Conservation (phyloP, 2,329 filamentous ascomycete species). For the Calonectria leucothoes region DNA sequence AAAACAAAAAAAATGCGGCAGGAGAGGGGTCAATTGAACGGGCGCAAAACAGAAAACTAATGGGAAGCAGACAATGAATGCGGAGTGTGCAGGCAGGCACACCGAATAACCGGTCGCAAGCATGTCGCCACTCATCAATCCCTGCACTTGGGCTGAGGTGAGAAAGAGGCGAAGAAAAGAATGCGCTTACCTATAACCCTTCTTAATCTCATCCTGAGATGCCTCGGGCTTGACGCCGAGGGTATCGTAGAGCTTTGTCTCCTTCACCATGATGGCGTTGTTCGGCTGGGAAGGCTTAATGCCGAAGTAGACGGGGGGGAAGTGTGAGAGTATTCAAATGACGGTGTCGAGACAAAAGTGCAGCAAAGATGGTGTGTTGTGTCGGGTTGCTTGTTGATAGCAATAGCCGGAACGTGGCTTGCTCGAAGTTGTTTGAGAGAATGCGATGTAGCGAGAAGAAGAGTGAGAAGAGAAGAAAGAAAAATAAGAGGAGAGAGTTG, state of each 20-base stretch:
- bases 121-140: slow-evolving; percentile 3
- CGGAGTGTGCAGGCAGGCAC: neutral
- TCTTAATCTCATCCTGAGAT: slow-evolving; percentile 95
- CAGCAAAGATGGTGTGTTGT: neutral
- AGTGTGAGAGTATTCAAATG: slow-evolving; percentile 7
- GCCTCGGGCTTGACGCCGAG: slow-evolving; percentile 83
- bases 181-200: slow-evolving; percentile 81
- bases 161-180: slow-evolving; percentile 4
- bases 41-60: neutral
- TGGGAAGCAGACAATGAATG: neutral
- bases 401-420: slow-evolving; percentile 11
- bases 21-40: neutral
- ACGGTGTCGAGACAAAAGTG: neutral
- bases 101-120: neutral
- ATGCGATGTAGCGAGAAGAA: slow-evolving; percentile 9
- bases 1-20: slow-evolving; percentile 1
- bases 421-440: slow-evolving; percentile 6
- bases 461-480: slow-evolving; percentile 20
- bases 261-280: slow-evolving; percentile 80
- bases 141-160: neutral
- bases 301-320: neutral
- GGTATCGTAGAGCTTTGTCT: slow-evolving; percentile 94
- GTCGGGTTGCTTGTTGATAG: neutral
- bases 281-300: slow-evolving; percentile 15
- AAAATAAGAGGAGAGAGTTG: slow-evolving; percentile 25